Base-by-base conservation (phyloP, 495 filamentous ascomycete genomes). In the Trichoderma reesei region DNA sequence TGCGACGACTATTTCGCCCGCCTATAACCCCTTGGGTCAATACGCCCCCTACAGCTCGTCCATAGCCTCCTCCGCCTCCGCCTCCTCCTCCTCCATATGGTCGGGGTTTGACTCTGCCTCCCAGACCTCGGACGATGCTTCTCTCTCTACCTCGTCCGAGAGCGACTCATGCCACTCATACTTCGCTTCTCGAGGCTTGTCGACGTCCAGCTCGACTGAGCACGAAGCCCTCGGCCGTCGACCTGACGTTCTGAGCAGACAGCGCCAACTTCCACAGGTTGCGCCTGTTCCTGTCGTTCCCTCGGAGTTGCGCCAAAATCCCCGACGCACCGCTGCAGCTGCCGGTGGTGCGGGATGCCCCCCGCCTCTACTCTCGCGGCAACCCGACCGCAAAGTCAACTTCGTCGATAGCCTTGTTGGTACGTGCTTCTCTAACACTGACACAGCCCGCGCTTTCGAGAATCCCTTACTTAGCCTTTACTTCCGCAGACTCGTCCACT, bases 381-480 rank as follows among this genome's bases (percentile, higher is more conserved):
- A 98, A 79, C 86, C 86, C 70, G 94, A 97, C 73, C 88, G 94
- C 66, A 98, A 96, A 79, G 84, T 89, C 71, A 92, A 88, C 74
- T 98, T 98, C 73, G 94, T 98, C 78, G 93, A 97, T 74, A 91
- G 86, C 78, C 90, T 98, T 73, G 93, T 98, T 83, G 94, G 94
- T 98, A 91, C 94, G 94, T 65, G 60, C 65, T 64, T 63, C 39
- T 63, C 64, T n/a, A n/a, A n/a, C n/a, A 42, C 51, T 56, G 10
- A 56, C 63, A 41, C 63, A 65, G 46, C 41, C 61, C 61, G 65
- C 9, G 54, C 63, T 8, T 66, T 62, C 69, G 54, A 67, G 67
- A 66, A 68, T 63, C 68, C 67, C 69, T 70, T 72, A 64, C 69
- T 71, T 66, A 68, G 64, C 60, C 62, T 67, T 20, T 66, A 42